Evolutionary conservation across 2,329 filamentous ascomycete genomes (phyloP).

Genomic region (Phialophora macrospora): DNA sequence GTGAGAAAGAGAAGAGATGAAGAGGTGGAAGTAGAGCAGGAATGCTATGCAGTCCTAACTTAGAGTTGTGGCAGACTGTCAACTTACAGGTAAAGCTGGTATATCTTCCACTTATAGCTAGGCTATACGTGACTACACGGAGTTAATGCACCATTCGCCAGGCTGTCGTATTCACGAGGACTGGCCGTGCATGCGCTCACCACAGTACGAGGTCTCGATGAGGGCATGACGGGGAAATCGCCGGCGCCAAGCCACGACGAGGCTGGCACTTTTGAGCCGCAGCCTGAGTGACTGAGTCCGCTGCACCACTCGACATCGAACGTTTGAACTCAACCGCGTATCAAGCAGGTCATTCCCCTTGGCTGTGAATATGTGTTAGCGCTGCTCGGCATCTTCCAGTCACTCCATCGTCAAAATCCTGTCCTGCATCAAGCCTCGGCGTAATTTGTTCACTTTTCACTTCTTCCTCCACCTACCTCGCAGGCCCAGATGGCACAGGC

Average conservation of each 20-base stretch:
- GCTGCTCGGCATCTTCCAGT: slow-evolving; percentile 3
- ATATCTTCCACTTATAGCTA: background rate
- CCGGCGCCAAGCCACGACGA: slow-evolving; percentile 15
- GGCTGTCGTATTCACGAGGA: too few relatives aligned
- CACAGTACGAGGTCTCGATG: too few relatives aligned
- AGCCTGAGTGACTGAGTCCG: background rate
- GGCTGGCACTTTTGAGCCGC: slow-evolving; percentile 11
- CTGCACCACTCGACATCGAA: background rate
- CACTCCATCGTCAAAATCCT: background rate
- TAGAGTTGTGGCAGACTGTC: background rate
- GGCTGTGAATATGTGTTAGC: slow-evolving; percentile 26
- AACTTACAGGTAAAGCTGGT: background rate
- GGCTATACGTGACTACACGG: background rate
- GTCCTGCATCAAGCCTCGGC: slow-evolving; percentile 11
- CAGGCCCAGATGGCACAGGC: slow-evolving; percentile 36
- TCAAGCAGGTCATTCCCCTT: slow-evolving; percentile 14
- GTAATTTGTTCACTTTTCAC: background rate
- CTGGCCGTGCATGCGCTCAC: too few relatives aligned
- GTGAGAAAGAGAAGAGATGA: background rate
- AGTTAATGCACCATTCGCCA: too few relatives aligned
- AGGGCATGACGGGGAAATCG: background rate
- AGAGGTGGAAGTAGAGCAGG: background rate
- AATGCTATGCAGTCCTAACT: background rate
- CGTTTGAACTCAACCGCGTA: background rate
- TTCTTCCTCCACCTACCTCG: background rate